phyloP scores from a whole-genome alignment of 768 basidiomycete species.

The Trametes cubensis region DNA sequence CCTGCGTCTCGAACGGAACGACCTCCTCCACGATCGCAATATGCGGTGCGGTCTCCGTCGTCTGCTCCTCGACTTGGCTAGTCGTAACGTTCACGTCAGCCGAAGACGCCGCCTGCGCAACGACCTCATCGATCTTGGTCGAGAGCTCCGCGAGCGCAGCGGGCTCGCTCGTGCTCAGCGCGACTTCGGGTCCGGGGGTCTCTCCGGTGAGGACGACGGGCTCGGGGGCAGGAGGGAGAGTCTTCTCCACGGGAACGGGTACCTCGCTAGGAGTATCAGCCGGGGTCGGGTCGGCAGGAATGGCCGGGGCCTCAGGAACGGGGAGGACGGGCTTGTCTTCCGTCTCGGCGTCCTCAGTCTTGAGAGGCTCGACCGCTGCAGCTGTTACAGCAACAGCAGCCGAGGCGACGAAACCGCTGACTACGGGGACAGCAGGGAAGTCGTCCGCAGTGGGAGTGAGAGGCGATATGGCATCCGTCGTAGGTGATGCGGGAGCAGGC shows the following conservation, averaged over 20 bases:
- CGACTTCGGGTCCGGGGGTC: conserved; percentile 35
- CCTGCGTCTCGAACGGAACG: neutral
- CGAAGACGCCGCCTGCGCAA: conserved; percentile 15
- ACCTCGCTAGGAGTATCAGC: conserved; percentile 7
- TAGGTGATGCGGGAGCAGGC: neutral
- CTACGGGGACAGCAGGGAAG: conserved; percentile 27
- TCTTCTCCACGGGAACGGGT: conserved; percentile 14
- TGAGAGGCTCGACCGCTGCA: conserved; percentile 19
- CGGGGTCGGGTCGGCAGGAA: conserved; percentile 16
- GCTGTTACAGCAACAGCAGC: conserved; percentile 22
- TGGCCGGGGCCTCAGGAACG: conserved; percentile 17
- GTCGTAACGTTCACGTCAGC: conserved; percentile 4
- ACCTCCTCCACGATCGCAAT: conserved; percentile 3
- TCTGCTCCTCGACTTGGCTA: neutral
- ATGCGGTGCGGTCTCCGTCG: neutral
- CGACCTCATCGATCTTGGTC: conserved; percentile 20
- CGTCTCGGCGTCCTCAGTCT: conserved; percentile 24
- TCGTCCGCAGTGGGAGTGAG: conserved; percentile 20
- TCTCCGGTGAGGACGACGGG: conserved; percentile 33
- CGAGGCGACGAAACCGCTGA: conserved; percentile 19
- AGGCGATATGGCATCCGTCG: conserved; percentile 10
- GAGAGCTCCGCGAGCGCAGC: conserved; percentile 27
- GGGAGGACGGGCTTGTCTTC: conserved; percentile 22
- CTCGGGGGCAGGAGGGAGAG: conserved; percentile 36
- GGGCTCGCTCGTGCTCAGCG: conserved; percentile 36